Conservation (phyloP, 306 rosid species). For the Canavalia gladiata region DNA sequence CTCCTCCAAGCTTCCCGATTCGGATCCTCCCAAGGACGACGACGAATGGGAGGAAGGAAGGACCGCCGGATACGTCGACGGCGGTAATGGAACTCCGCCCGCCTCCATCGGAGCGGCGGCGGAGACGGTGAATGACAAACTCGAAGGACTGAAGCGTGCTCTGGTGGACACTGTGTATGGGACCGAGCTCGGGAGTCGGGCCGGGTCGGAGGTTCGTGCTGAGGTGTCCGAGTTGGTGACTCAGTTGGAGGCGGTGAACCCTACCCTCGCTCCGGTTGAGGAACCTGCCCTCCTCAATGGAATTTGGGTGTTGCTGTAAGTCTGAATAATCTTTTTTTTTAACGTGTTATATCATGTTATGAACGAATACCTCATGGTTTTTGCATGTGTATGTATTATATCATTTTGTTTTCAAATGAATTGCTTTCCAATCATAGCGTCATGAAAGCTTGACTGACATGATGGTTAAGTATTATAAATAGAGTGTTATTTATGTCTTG, state of each 20-base stretch:
- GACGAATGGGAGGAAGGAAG: conserved; percentile 80
- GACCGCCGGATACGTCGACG: conserved; percentile 41
- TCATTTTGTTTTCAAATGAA: background rate
- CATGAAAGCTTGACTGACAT: conserved; percentile 8
- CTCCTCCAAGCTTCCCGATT: conserved; percentile 57
- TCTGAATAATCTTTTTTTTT: conserved; percentile 17
- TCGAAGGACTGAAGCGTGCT: conserved; percentile 73
- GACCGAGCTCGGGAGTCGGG: conserved; percentile 82
- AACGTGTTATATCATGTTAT: background rate
- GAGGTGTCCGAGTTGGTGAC: conserved; percentile 86
- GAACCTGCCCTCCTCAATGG: conserved; percentile 77
- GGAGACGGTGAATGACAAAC: conserved; percentile 48
- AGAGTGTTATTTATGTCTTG: no score
- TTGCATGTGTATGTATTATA: background rate
- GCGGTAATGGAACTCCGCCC: conserved; percentile 64
- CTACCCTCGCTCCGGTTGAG: conserved; percentile 76
- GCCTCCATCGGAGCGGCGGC: conserved; percentile 25
- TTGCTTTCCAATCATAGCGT: background rate
- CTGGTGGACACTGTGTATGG: conserved; percentile 87
- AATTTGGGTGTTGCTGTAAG: conserved; percentile 94
- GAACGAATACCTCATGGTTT: background rate
- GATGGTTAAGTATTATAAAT: background rate
- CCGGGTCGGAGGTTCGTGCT: conserved; percentile 83
- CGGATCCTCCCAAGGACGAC: conserved; percentile 79
- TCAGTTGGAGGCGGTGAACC: conserved; percentile 89